A percentile compares a stretch with the other conserved stretches of the same genome.
Evolutionary conservation across 768 basidiomycete species (phyloP).

Genomic region (Serendipita sp.): DNA sequence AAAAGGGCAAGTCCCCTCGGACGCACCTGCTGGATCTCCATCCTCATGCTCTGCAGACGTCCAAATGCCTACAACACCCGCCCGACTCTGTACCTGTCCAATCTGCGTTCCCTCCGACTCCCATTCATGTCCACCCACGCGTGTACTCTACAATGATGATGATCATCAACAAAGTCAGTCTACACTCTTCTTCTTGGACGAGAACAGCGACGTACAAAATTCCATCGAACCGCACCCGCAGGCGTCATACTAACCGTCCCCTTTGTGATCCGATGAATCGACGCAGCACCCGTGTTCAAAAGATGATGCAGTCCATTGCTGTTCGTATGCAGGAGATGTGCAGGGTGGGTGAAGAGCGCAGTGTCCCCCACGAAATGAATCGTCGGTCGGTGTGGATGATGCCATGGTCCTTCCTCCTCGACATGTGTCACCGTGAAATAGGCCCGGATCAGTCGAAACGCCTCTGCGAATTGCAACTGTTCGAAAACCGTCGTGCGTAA

Average conservation of each 20-base stretch:
- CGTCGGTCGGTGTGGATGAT: conserved; percentile 11
- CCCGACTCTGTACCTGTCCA: conserved; percentile 47
- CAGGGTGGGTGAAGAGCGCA: background rate
- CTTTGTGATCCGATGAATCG: conserved; percentile 16
- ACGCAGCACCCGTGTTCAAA: conserved; percentile 3
- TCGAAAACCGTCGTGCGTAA: conserved; percentile 36
- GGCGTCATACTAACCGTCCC: conserved; percentile 35
- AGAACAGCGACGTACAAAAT: conserved; percentile 34
- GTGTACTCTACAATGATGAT: background rate
- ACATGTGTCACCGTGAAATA: conserved; percentile 31
- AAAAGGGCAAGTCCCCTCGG: too few species aligned
- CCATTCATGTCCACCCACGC: conserved; percentile 2
- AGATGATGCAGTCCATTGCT: conserved; percentile 3
- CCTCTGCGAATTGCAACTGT: conserved; percentile 42
- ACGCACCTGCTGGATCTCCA: conserved; percentile 58
- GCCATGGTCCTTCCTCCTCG: conserved; percentile 11
- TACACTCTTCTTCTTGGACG: too few species aligned
- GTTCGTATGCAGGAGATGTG: background rate
- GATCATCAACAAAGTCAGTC: too few species aligned
- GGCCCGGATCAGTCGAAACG: conserved; percentile 45
- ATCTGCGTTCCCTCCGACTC: conserved; percentile 23
- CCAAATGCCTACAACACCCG: conserved; percentile 56
- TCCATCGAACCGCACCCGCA: conserved; percentile 36
- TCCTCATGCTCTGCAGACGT: conserved; percentile 42
- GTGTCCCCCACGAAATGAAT: conserved; percentile 13